Evolutionary conservation across 768 basidiomycete species (phyloP).

Genomic region (Boletus patriciae): DNA sequence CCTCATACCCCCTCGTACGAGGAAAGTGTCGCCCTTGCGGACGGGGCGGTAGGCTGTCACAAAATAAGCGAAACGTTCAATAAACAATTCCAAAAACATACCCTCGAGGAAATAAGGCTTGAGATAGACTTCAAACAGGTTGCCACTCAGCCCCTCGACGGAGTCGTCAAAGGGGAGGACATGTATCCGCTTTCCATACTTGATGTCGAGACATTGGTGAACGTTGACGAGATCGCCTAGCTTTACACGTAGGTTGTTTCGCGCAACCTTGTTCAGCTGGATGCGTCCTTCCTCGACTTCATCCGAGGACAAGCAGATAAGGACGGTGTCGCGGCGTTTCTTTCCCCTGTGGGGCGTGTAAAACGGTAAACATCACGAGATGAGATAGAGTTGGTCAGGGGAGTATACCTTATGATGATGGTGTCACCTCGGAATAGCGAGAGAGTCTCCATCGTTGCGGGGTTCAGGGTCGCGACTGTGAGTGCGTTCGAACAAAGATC

Average conservation of each 20-base stretch:
- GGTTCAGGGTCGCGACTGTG: slow-evolving; percentile 89
- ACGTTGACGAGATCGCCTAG: slow-evolving; percentile 95
- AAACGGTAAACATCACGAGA: slow-evolving; percentile 1
- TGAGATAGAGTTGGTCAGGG: background rate
- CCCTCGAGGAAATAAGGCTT: slow-evolving; percentile 99
- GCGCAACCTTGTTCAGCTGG: slow-evolving; percentile 99
- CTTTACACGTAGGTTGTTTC: slow-evolving; percentile 97
- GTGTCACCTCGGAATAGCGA: slow-evolving; percentile 97
- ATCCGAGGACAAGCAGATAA: slow-evolving; percentile 94
- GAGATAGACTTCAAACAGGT: slow-evolving; percentile 98
- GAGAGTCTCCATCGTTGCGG: slow-evolving; percentile 93
- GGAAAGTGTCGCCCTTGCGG: slow-evolving; percentile 98
- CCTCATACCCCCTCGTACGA: slow-evolving; percentile 97
- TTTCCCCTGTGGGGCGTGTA: slow-evolving; percentile 65
- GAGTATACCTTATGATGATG: slow-evolving; percentile 81
- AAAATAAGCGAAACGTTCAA: background rate
- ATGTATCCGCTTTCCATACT: slow-evolving; percentile 98
- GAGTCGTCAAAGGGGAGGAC: slow-evolving; percentile 98
- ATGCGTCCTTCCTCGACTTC: slow-evolving; percentile 98
- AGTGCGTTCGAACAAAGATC: slow-evolving; percentile 16
- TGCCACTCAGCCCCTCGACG: slow-evolving; percentile 94
- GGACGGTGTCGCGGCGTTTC: slow-evolving; percentile 95
- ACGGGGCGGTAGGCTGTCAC: slow-evolving; percentile 84
- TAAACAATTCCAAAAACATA: slow-evolving; percentile 27
- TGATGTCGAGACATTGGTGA: slow-evolving; percentile 95